Evolutionary conservation across 2,329 filamentous ascomycete species (phyloP).

Genomic region (Talaromyces albobiverticillius): DNA sequence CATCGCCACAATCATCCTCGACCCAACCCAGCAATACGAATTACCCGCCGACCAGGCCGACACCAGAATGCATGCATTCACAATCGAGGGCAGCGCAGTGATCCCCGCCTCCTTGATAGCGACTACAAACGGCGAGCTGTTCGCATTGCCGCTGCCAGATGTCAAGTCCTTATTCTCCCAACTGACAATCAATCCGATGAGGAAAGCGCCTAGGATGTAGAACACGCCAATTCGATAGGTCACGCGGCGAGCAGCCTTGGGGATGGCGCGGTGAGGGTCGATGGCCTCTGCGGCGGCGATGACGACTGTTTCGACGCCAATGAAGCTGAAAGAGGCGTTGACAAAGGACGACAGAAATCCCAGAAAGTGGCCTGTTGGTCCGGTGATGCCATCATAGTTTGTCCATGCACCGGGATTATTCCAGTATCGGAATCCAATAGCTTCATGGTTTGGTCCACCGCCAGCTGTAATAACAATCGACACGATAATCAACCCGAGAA

Average conservation of each 20-base stretch:
- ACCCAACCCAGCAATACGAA: conserved; percentile 21
- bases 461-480: conserved; percentile 33
- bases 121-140: conserved; percentile 35
- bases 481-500: conserved; percentile 16
- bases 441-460: conserved; percentile 28
- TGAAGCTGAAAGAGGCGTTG: conserved; percentile 41
- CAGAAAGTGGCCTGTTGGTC: conserved; percentile 33
- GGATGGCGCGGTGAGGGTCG: conserved; percentile 38
- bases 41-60: conserved; percentile 42
- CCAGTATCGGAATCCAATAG: conserved; percentile 35
- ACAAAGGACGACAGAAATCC: conserved; percentile 38
- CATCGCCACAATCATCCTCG: conserved; percentile 27
- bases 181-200: conserved; percentile 24
- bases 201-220: conserved; percentile 22
- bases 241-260: conserved; percentile 40
- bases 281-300: conserved; percentile 41
- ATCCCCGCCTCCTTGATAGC: conserved; percentile 34
- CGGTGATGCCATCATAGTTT: conserved; percentile 29
- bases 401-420: conserved; percentile 32
- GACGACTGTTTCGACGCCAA: conserved; percentile 40
- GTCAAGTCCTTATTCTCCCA: conserved; percentile 21
- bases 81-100: conserved; percentile 29
- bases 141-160: conserved; percentile 27
- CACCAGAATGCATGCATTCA: conserved; percentile 36
- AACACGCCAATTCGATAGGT: conserved; percentile 39